Conservation (phyloP, 2,329 filamentous ascomycete genomes). For the Aspergillus uvarum region DNA sequence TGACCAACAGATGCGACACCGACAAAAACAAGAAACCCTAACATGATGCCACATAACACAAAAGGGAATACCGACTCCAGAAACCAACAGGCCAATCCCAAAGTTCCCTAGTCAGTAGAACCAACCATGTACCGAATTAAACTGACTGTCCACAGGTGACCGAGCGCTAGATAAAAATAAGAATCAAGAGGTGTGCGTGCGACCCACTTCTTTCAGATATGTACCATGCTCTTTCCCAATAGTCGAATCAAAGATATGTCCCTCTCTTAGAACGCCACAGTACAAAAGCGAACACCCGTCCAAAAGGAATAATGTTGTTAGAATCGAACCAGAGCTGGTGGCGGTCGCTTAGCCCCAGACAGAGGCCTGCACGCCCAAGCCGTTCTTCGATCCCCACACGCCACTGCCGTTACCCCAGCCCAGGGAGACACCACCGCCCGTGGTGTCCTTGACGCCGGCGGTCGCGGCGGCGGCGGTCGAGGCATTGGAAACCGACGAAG, state of each 20-base stretch:
- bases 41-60: constrained; percentile 21
- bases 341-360: constrained; percentile 75
- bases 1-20: constrained; percentile 10
- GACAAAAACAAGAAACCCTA: constrained; percentile 7
- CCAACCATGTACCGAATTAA: constrained; percentile 31
- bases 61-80: constrained; percentile 31
- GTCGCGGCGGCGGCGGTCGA: constrained; percentile 42
- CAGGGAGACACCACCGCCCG: constrained; percentile 45
- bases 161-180: constrained; percentile 20
- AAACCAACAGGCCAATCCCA: constrained; percentile 31
- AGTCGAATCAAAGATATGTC: constrained; percentile 21
- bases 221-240: constrained; percentile 33
- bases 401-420: constrained; percentile 78
- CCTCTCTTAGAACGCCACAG: constrained; percentile 31
- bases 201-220: constrained; percentile 29
- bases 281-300: constrained; percentile 21
- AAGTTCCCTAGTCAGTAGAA: constrained; percentile 29
- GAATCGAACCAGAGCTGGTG: neutral
- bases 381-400: constrained; percentile 81
- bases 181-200: constrained; percentile 18
- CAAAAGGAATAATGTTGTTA: constrained; percentile 15
- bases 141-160: constrained; percentile 29
- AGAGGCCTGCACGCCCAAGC: constrained; percentile 82
- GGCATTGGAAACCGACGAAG: constrained; percentile 60
- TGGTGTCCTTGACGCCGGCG: constrained; percentile 42